Conservation (phyloP, 192 early-diverging fungal genomes). For the Podochytrium sp. region DNA sequence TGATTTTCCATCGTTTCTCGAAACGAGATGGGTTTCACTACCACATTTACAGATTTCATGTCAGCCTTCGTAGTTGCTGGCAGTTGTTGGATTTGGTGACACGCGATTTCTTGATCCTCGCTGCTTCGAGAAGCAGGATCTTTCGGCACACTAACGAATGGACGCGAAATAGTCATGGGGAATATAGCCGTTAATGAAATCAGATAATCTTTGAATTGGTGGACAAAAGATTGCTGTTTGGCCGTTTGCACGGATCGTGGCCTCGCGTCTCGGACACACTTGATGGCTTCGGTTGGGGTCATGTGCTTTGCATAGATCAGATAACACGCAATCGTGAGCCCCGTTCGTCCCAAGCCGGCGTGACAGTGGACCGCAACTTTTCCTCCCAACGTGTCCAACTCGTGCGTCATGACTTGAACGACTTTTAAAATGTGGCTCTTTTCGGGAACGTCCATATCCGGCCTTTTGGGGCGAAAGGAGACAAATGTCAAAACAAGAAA, state of each 20-base stretch:
- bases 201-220: constrained; percentile 41
- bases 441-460: constrained; percentile 49
- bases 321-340: constrained; percentile 55
- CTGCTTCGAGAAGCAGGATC: background rate
- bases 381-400: constrained; percentile 32
- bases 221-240: constrained; percentile 47
- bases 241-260: constrained; percentile 51
- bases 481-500: too few relatives aligned
- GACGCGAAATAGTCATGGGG: constrained; percentile 31
- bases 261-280: constrained; percentile 26
- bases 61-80: too few relatives aligned
- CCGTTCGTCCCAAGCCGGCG: constrained; percentile 53
- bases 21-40: constrained; percentile 20
- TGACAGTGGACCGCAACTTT: constrained; percentile 58
- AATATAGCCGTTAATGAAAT: constrained; percentile 33
- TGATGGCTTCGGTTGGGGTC: constrained; percentile 40
- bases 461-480: too few relatives aligned
- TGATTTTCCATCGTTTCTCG: constrained; percentile 39
- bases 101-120: constrained; percentile 11
- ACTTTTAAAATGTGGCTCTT: constrained; percentile 45
- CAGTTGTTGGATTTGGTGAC: background rate
- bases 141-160: background rate
- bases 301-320: constrained; percentile 43
- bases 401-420: constrained; percentile 53
- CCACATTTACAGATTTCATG: background rate